Percentiles rank a stretch among this genome's conserved stretches.
Evolutionary conservation across 345 rosid species (phyloP).

Genomic region (Salix koriyanagi): DNA sequence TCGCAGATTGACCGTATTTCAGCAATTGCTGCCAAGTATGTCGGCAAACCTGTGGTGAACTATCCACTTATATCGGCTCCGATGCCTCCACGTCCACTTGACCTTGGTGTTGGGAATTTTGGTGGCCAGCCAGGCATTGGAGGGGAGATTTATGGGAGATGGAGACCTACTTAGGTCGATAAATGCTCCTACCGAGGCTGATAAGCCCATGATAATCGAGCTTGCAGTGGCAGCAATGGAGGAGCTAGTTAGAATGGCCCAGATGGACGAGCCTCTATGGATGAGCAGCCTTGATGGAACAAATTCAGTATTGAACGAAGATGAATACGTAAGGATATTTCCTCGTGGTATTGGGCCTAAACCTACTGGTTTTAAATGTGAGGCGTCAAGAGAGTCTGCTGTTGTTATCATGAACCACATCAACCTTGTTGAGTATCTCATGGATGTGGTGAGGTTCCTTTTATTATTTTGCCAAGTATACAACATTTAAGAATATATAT

Average conservation of each 20-base stretch:
- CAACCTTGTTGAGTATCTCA: constrained; percentile 63
- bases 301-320: constrained; percentile 42
- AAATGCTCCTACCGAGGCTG: constrained; percentile 48
- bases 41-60: constrained; percentile 82
- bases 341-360: constrained; percentile 61
- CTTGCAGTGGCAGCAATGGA: constrained; percentile 91
- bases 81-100: constrained; percentile 57
- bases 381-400: constrained; percentile 66
- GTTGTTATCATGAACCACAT: constrained; percentile 67
- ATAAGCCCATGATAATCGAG: constrained; percentile 65
- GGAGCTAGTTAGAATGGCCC: constrained; percentile 73
- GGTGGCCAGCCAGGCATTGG: constrained; percentile 46
- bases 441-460: constrained; percentile 60
- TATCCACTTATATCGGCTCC: constrained; percentile 68
- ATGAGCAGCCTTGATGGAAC: constrained; percentile 46
- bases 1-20: constrained; percentile 80
- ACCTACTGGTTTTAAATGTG: constrained; percentile 59
- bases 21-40: constrained; percentile 88
- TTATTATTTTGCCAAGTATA: neutral
- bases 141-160: constrained; percentile 59
- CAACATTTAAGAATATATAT: neutral
- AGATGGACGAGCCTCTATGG: constrained; percentile 80
- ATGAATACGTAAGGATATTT: constrained; percentile 56
- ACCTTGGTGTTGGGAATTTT: constrained; percentile 56
- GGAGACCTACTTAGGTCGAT: constrained; percentile 68